A percentile compares a stretch with the other conserved stretches of the same genome.
Evolutionary conservation across 2,329 filamentous ascomycete species (phyloP).

Genomic region (Penicillium freii): DNA sequence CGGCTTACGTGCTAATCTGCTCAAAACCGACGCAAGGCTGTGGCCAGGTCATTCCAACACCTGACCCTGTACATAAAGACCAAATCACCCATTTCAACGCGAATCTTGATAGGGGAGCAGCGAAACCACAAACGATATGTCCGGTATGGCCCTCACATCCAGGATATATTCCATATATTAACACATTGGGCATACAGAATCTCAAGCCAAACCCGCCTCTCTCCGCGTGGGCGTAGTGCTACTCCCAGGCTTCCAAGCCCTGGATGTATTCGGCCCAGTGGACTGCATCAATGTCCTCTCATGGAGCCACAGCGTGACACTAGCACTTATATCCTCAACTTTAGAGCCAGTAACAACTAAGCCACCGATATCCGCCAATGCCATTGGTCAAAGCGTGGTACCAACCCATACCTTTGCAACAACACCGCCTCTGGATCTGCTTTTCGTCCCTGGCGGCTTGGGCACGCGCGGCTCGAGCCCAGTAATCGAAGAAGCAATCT

Average conservation of each 20-base stretch:
- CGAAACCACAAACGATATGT: not conserved
- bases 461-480: slow-evolving; percentile 43
- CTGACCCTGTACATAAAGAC: not conserved
- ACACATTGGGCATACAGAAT: not conserved
- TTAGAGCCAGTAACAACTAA: slow-evolving; percentile 36
- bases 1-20: slow-evolving; percentile 1
- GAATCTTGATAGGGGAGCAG: not conserved
- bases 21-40: not conserved
- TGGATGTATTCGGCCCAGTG: slow-evolving; percentile 48
- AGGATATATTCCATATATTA: not conserved
- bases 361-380: slow-evolving; percentile 24
- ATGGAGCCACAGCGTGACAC: slow-evolving; percentile 17
- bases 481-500: slow-evolving; percentile 37
- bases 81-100: not conserved
- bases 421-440: slow-evolving; percentile 57
- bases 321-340: slow-evolving; percentile 34
- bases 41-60: not conserved
- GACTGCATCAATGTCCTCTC: slow-evolving; percentile 43
- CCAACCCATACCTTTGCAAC: slow-evolving; percentile 57
- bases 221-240: slow-evolving; percentile 27
- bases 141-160: not conserved
- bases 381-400: slow-evolving; percentile 38
- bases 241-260: slow-evolving; percentile 45
- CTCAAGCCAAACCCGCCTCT: not conserved
- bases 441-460: slow-evolving; percentile 64